A percentile compares a stretch with the other conserved stretches of the same genome.
phyloP scores from a whole-genome alignment of 805 yeast genomes.

The Pichia gijzeniarum region DNA sequence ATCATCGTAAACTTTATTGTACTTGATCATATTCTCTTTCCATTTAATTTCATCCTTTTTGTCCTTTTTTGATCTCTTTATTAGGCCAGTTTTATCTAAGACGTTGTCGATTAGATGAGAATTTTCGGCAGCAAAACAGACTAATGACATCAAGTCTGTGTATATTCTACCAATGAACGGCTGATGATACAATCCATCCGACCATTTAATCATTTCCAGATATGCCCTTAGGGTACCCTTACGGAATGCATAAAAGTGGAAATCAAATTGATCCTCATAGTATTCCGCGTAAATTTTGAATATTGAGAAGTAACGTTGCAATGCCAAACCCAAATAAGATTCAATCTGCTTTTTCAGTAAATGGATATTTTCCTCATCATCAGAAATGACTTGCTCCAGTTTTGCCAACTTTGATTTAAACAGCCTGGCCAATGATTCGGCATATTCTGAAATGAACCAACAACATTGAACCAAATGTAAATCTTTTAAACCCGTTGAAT shows the following conservation, averaged over 20 bases:
- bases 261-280: constrained; percentile 83
- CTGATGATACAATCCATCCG: constrained; percentile 59
- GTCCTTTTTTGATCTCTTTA: constrained; percentile 40
- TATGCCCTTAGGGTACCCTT: constrained; percentile 87
- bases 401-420: constrained; percentile 33
- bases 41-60: constrained; percentile 54
- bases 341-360: constrained; percentile 30
- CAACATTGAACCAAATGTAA: constrained; percentile 84
- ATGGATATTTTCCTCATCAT: constrained; percentile 28
- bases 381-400: constrained; percentile 9
- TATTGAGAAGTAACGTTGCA: constrained; percentile 70
- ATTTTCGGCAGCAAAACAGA: constrained; percentile 37
- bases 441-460: constrained; percentile 83
- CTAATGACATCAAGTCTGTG: constrained; percentile 53
- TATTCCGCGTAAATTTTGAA: constrained; percentile 63
- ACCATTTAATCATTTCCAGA: constrained; percentile 74
- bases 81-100: constrained; percentile 1
- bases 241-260: constrained; percentile 88
- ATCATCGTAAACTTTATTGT: constrained; percentile 38
- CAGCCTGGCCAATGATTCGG: constrained; percentile 68
- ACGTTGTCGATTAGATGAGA: constrained; percentile 16
- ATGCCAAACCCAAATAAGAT: constrained; percentile 55
- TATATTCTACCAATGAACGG: constrained; percentile 70
- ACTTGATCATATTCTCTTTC: constrained; percentile 45
- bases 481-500: constrained; percentile 79